Percentiles rank a stretch among this genome's conserved stretches.
phyloP scores from a whole-genome alignment of 495 filamentous ascomycete genomes.

The Tuber aestivum region DNA sequence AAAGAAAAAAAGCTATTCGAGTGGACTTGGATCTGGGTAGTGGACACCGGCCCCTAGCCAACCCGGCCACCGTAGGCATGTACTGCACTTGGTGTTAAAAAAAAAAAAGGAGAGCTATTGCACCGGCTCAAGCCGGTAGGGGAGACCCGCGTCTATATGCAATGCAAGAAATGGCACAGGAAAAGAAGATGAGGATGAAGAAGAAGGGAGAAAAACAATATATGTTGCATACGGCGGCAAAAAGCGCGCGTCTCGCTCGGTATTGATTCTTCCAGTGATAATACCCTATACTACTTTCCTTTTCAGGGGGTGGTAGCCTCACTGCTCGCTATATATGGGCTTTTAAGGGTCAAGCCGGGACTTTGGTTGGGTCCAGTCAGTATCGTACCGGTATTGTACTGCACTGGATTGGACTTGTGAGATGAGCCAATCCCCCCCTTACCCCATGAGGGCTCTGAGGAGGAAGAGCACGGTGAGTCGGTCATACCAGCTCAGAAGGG shows the following conservation, averaged over 20 bases:
- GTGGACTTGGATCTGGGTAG: not conserved
- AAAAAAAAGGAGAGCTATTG: not conserved
- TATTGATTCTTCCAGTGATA: not conserved
- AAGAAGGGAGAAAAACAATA: not conserved
- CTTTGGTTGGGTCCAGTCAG: not conserved
- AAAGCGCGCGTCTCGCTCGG: not conserved
- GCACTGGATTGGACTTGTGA: no score
- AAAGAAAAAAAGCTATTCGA: no score
- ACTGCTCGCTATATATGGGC: not conserved
- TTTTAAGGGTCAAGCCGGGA: not conserved
- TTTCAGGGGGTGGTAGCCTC: not conserved
- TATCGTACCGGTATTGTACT: no score
- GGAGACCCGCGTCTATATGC: not conserved
- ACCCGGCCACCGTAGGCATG: not conserved
- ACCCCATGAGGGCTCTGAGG: not conserved
- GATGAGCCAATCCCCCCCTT: no score
- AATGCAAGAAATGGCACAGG: not conserved
- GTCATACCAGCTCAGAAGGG: not conserved
- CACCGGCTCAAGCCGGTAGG: not conserved
- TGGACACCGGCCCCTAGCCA: not conserved
- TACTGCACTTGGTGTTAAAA: not conserved
- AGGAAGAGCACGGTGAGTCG: not conserved
- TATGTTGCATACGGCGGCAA: not conserved
- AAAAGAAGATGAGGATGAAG: not conserved
- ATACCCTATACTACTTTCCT: not conserved